These are phyloP conservation scores for Haplosporangium sp. DNA, from an alignment of 371 early-diverging fungal genomes.

Conservation along the genomic window DNA sequence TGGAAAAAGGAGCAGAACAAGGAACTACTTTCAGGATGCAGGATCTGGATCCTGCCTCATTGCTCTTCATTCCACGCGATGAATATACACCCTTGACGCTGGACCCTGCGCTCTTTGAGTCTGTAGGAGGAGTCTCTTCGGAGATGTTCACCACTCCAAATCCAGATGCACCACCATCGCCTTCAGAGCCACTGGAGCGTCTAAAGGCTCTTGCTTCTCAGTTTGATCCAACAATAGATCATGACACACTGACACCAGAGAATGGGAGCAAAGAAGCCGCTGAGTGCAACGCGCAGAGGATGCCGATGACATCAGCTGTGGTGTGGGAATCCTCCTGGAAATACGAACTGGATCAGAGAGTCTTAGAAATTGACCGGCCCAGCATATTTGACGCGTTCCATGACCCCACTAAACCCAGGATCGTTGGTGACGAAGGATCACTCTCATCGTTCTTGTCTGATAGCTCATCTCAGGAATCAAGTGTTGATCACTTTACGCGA, in stretches of 20 bases:
- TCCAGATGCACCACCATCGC: background rate
- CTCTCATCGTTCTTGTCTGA: background rate
- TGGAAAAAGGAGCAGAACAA: background rate
- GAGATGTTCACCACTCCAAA: slow-evolving; percentile 10
- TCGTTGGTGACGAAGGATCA: background rate
- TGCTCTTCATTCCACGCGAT: slow-evolving; percentile 25
- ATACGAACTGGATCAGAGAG: slow-evolving; percentile 28
- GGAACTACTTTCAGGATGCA: slow-evolving; percentile 19
- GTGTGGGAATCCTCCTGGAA: slow-evolving; percentile 21
- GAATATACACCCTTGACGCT: slow-evolving; percentile 16
- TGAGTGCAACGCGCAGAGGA: background rate
- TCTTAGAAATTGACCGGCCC: slow-evolving; percentile 12
- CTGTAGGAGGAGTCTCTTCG: slow-evolving; percentile 24
- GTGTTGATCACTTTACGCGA: background rate
- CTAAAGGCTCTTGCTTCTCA: slow-evolving; percentile 10
- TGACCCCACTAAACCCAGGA: background rate
- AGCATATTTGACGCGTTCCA: slow-evolving; percentile 26
- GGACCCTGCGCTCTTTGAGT: slow-evolving; percentile 33
- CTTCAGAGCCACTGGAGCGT: background rate
- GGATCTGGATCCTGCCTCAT: slow-evolving; percentile 39
- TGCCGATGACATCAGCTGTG: background rate
- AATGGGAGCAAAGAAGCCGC: too few species aligned
- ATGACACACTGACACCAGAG: background rate
- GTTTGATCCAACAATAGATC: slow-evolving; percentile 2
- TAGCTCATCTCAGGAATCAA: slow-evolving; percentile 1